These are phyloP conservation scores for Pyrrhoderma lamaoense DNA, from an alignment of 1,284 basidiomycete species.

Conservation along the genomic window DNA sequence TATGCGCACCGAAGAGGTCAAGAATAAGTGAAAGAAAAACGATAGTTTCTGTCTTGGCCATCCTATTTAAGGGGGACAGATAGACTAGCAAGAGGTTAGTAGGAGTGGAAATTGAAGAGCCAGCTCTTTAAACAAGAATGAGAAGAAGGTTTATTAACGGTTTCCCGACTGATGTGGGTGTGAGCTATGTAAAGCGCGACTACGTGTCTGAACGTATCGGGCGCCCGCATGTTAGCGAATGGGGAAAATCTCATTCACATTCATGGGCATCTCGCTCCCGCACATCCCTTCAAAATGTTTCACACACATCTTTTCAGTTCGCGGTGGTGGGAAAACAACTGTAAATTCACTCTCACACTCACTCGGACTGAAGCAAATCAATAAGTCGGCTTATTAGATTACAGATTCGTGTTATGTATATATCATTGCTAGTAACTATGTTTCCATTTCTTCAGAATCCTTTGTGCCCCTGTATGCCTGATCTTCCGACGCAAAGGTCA, in stretches of 20 bases:
- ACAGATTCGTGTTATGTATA: too few species aligned
- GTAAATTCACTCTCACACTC: too few species aligned
- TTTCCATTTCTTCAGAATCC: constrained; percentile 25
- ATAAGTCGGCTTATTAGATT: too few species aligned
- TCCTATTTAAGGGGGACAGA: constrained; percentile 25
- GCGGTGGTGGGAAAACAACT: too few species aligned
- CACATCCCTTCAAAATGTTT: too few species aligned
- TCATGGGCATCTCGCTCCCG: too few species aligned
- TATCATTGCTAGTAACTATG: too few species aligned
- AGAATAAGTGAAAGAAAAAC: constrained; percentile 80
- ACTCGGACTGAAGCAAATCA: too few species aligned
- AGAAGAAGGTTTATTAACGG: constrained; percentile 3
- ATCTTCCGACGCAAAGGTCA: constrained; percentile 79
- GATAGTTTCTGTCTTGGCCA: constrained; percentile 64
- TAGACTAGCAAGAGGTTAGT: background rate
- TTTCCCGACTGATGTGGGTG: background rate
- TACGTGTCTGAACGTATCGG: constrained; percentile 8
- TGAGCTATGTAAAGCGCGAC: background rate
- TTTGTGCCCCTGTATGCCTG: constrained; percentile 60
- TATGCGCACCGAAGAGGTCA: constrained; percentile 62
- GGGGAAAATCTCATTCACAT: too few species aligned
- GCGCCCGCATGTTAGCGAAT: too few species aligned
- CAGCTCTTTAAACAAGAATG: constrained; percentile 9
- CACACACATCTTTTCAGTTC: too few species aligned
- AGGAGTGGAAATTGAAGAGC: constrained; percentile 4